phyloP scores from a whole-genome alignment of 1,284 basidiomycete genomes.

The Apiotrichum brassicae region DNA sequence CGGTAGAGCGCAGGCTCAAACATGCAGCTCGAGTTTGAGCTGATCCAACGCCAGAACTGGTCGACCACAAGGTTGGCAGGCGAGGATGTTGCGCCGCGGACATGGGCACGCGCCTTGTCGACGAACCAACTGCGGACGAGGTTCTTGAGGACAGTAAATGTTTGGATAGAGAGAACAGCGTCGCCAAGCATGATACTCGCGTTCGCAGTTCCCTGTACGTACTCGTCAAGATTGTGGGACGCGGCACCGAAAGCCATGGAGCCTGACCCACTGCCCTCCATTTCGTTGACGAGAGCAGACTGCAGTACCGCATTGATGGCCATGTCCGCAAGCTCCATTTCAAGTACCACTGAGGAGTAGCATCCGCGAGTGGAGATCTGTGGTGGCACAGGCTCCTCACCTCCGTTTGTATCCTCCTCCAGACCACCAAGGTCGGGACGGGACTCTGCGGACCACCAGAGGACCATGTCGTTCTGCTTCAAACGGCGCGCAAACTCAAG shows the following conservation, averaged over 20 bases:
- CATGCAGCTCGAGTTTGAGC: slow-evolving; percentile 73
- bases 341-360: slow-evolving; percentile 89
- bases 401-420: slow-evolving; percentile 73
- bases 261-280: slow-evolving; percentile 83
- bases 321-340: slow-evolving; percentile 82
- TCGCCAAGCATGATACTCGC: slow-evolving; percentile 82
- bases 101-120: slow-evolving; percentile 63
- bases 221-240: slow-evolving; percentile 86
- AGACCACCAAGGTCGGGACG: slow-evolving; percentile 91
- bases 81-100: slow-evolving; percentile 41
- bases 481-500: slow-evolving; percentile 84
- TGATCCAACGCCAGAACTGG: slow-evolving; percentile 98
- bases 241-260: slow-evolving; percentile 89
- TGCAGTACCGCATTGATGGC: slow-evolving; percentile 93
- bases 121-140: slow-evolving; percentile 91
- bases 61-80: slow-evolving; percentile 55
- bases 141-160: slow-evolving; percentile 74
- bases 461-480: slow-evolving; percentile 75
- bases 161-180: slow-evolving; percentile 81
- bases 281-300: slow-evolving; percentile 88
- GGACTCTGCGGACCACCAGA: slow-evolving; percentile 93
- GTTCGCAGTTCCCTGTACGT: slow-evolving; percentile 64
- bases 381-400: slow-evolving; percentile 72
- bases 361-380: slow-evolving; percentile 81
- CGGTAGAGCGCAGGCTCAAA: slow-evolving; percentile 91